phyloP scores from a whole-genome alignment of 208 protist species.

The Acanthamoeba divionensis region DNA sequence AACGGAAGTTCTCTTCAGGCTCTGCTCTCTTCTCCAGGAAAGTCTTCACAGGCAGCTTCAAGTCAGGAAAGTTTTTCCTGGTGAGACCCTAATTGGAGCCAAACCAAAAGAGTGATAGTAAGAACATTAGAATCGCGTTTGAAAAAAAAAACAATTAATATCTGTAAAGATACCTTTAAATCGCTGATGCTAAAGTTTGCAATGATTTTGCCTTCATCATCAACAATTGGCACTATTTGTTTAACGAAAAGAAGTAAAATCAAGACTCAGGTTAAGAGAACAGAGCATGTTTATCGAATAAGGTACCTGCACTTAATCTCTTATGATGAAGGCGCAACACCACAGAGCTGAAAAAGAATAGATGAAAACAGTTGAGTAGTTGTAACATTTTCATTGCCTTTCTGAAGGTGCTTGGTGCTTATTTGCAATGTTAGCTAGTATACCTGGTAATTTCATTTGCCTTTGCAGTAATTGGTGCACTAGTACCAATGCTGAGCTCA shows the following conservation, averaged over 20 bases:
- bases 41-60: constrained; percentile 5
- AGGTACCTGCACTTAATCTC: neutral
- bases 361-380: too few species aligned
- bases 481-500: neutral
- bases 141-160: neutral
- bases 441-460: neutral
- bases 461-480: neutral
- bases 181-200: constrained; percentile 37
- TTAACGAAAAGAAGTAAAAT: too few species aligned
- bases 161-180: neutral
- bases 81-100: neutral
- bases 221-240: neutral
- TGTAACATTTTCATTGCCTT: too few species aligned
- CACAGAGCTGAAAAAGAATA: neutral
- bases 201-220: constrained; percentile 37
- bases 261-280: too few species aligned
- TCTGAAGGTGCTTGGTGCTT: too few species aligned
- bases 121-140: neutral
- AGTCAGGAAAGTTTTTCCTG: constrained; percentile 9
- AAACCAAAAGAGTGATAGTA: neutral
- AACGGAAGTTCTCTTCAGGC: constrained; percentile 37
- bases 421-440: too few species aligned
- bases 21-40: constrained; percentile 27
- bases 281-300: too few species aligned
- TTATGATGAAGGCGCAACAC: constrained; percentile 12